These are phyloP conservation scores for Trichoderma sp. DNA, from an alignment of 2,329 filamentous ascomycete genomes.

Conservation along the genomic window DNA sequence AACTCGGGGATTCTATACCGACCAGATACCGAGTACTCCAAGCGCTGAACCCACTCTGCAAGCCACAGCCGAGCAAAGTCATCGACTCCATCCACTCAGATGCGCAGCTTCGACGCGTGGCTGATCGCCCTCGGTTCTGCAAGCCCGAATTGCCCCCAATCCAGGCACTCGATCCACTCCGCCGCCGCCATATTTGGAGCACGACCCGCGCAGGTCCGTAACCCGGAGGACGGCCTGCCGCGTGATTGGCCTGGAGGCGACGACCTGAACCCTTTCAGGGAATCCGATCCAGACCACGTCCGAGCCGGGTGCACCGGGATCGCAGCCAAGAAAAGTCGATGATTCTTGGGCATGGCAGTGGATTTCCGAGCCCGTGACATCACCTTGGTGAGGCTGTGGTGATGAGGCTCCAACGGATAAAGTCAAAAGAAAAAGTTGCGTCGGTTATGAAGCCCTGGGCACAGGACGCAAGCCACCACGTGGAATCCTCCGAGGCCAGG, in stretches of 20 bases:
- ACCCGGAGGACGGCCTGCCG: conserved; percentile 17
- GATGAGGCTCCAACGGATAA: background rate
- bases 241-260: conserved; percentile 14
- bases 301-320: conserved; percentile 16
- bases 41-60: background rate
- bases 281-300: conserved; percentile 1
- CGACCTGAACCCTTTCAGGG: conserved; percentile 10
- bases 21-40: background rate
- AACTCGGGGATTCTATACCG: conserved; percentile 11
- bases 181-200: conserved; percentile 4
- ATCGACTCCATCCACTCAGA: conserved; percentile 2
- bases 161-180: background rate
- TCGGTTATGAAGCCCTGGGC: background rate
- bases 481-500: background rate
- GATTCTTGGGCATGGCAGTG: background rate
- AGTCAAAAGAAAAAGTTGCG: background rate
- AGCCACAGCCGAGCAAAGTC: conserved; percentile 15
- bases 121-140: background rate
- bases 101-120: background rate
- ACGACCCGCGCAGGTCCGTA: conserved; percentile 16
- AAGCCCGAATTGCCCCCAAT: background rate
- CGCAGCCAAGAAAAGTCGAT: background rate
- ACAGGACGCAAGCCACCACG: conserved; percentile 13
- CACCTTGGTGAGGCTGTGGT: background rate
- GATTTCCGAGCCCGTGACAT: conserved; percentile 9